Conservation (phyloP, 2,329 filamentous ascomycete species). For the Alternaria gansuensis region DNA sequence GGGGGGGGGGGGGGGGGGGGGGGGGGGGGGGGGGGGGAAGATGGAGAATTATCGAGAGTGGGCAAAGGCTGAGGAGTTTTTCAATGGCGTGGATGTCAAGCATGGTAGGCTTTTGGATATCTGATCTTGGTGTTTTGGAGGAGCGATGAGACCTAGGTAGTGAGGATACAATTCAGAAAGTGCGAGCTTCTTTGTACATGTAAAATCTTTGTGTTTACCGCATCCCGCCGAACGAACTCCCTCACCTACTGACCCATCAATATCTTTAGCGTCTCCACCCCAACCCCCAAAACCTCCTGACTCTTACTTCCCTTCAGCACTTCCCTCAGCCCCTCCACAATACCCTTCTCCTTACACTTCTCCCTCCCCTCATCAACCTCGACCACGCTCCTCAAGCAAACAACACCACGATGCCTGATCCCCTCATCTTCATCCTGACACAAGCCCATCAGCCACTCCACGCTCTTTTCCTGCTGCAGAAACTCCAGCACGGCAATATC, state of each 20-base stretch:
- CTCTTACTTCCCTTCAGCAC: slow-evolving; percentile 74
- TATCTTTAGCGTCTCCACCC: slow-evolving; percentile 76
- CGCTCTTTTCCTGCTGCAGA: slow-evolving; percentile 71
- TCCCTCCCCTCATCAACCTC: slow-evolving; percentile 59
- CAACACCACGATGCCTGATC: slow-evolving; percentile 75
- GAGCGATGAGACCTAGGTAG: no score
- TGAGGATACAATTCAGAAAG: neutral
- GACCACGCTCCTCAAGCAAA: slow-evolving; percentile 77
- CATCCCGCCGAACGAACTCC: neutral
- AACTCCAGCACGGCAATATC: slow-evolving; percentile 77
- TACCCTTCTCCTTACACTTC: slow-evolving; percentile 64
- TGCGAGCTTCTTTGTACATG: no score
- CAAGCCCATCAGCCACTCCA: slow-evolving; percentile 80
- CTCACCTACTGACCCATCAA: slow-evolving; percentile 56
- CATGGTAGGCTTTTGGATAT: slow-evolving; percentile 36
- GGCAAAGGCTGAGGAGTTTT: slow-evolving; percentile 26
- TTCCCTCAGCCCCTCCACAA: slow-evolving; percentile 72
- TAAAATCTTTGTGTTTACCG: neutral
- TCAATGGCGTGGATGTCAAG: slow-evolving; percentile 37
- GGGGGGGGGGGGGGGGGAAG: no score
- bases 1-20: no score
- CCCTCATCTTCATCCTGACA: slow-evolving; percentile 76
- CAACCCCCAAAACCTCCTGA: slow-evolving; percentile 74
- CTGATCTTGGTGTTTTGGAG: neutral
- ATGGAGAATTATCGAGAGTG: slow-evolving; percentile 47